Evolutionary conservation across 768 basidiomycete genomes (phyloP).

Genomic region (Ephemerocybe angulata): DNA sequence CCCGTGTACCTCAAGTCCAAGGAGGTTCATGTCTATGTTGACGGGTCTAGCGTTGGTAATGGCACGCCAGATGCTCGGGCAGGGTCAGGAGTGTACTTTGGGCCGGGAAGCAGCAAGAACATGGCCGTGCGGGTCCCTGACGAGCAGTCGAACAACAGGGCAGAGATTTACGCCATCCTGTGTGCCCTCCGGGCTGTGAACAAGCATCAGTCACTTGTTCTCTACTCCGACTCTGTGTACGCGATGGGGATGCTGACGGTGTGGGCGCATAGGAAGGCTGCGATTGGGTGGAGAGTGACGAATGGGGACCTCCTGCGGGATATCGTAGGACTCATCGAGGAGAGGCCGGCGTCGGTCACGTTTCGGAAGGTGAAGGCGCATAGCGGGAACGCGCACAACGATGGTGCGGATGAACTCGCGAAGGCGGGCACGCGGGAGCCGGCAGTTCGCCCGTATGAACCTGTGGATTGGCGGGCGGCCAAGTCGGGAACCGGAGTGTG

Average conservation of each 20-base stretch:
- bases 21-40: neutral
- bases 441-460: neutral
- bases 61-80: neutral
- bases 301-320: slow-evolving; percentile 16
- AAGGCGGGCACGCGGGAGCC: neutral
- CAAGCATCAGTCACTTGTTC: neutral
- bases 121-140: neutral
- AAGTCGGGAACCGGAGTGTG: too few relatives aligned
- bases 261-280: slow-evolving; percentile 1
- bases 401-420: neutral
- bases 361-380: slow-evolving; percentile 1
- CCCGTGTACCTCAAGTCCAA: neutral
- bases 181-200: neutral
- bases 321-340: slow-evolving; percentile 6
- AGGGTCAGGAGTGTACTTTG: neutral
- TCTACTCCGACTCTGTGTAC: slow-evolving; percentile 16
- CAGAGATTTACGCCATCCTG: slow-evolving; percentile 14
- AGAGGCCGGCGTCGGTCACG: neutral
- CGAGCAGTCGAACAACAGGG: slow-evolving; percentile 14
- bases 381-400: neutral
- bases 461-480: too few relatives aligned
- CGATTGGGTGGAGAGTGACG: slow-evolving; percentile 12
- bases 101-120: neutral
- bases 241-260: slow-evolving; percentile 6
- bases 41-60: neutral